Evolutionary conservation across 495 filamentous ascomycete species (phyloP), one percentile per base, ranked within the genome.

Genomic region (Aspergillus mulundensis): DNA sequence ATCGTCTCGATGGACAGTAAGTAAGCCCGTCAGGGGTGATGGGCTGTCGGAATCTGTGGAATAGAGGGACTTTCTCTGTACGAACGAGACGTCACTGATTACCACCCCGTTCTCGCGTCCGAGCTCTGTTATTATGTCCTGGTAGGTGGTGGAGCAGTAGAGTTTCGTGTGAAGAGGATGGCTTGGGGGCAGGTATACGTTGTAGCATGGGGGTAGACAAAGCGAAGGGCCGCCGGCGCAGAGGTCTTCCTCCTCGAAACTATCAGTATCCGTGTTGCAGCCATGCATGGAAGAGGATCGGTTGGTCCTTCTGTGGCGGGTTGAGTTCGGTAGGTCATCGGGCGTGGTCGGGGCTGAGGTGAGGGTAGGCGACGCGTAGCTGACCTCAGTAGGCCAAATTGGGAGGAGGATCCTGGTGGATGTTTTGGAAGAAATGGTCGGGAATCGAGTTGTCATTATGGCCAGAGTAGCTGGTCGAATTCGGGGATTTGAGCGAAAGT

Each of bases 241-340:
- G 14, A 59, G 44, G 20, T 59, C 50, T n/a, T 54, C 50, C 14
- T 59, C 56, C 2, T 48, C 8, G 42, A 59, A 49, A 10, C 56
- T 50, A 18, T 59, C 56, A 3, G 2, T 28, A 24, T 5, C 4
- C 20, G 11, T 7, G 38, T 28, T 28, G 53, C 25, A 6, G 24
- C 42, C 18, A 28, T 15, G 14, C 53, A 47, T 14, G 7, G 39
- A n/a, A 8, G 56, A 53, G 7, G 56, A 58, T n/a, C 16, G 3
- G 14, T 18, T n/a, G 2, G 1, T n/a, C n/a, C 16, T 47, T 32
- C 23, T 5, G 7, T 19, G n/a, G 24, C 44, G 44, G 1, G 8
- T 19, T 23, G 5, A 14, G 5, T 6, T 16, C 11, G 25, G 25
- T 28, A 4, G 25, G 8, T 28, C n/a, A n/a, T 28, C 25, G 25